Percentiles rank a stretch among this genome's conserved stretches.
These are phyloP conservation scores for Ambispora gerdemannii DNA, from an alignment of 192 early-diverging fungal species.

Conservation along the genomic window DNA sequence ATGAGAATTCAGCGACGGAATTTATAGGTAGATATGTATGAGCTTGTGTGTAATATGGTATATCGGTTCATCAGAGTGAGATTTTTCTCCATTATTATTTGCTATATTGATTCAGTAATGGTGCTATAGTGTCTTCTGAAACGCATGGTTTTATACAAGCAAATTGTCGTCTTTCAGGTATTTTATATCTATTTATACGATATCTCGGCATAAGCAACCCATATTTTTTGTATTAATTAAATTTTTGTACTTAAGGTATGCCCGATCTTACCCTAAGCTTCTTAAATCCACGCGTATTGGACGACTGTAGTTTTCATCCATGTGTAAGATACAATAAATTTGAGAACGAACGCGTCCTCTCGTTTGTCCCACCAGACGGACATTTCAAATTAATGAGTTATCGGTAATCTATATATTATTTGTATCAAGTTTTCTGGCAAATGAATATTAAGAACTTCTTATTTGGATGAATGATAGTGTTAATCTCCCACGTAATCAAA, in stretches of 20 bases:
- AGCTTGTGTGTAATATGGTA: too few relatives aligned
- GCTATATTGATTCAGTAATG: slow-evolving; percentile 43
- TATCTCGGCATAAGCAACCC: background rate
- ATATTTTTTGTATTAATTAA: background rate
- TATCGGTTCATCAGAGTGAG: background rate
- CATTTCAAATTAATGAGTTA: slow-evolving; percentile 87
- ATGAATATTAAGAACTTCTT: background rate
- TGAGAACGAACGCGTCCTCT: slow-evolving; percentile 73
- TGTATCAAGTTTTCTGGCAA: background rate
- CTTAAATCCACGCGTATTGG: slow-evolving; percentile 65
- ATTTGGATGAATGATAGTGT: slow-evolving; percentile 41
- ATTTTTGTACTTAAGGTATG: too few relatives aligned
- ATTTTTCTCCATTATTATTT: slow-evolving; percentile 4
- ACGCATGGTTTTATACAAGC: slow-evolving; percentile 78
- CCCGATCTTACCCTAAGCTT: slow-evolving; percentile 82
- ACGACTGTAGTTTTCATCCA: slow-evolving; percentile 85
- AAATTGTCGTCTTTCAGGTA: slow-evolving; percentile 75
- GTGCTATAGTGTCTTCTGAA: slow-evolving; percentile 69
- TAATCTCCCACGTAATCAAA: slow-evolving; percentile 52
- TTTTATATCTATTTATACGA: background rate
- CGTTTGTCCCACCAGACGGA: slow-evolving; percentile 94
- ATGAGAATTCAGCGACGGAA: background rate
- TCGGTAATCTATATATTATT: slow-evolving; percentile 37
- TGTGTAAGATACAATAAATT: slow-evolving; percentile 82
- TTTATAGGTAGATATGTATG: background rate